Base-by-base conservation (phyloP, 257 asterid genomes). In the Solanum lycopersicoides region DNA sequence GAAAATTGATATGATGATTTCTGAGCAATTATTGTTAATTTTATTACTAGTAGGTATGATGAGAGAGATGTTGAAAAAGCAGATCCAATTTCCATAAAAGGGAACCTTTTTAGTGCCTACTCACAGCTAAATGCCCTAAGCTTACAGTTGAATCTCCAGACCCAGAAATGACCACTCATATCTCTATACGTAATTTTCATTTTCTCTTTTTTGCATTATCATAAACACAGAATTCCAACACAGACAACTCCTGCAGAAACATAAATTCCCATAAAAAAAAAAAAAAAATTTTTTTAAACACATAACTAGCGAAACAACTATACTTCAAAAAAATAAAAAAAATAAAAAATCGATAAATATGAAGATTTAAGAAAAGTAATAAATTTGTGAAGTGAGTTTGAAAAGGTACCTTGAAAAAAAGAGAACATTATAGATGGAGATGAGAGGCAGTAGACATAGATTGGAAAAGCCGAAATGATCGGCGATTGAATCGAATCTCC, bases 1-100 rank as follows among this genome's bases (percentile, higher is more conserved):
- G 65, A 93, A 91, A 92, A 93, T 91, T 88, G 90, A 89, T 88
- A 91, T 95, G 95, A 93, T 93, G 90, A 92, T 89, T 72, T 76
- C 91, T 73, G 80, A 79, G 68, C 83, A 69, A 25, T 35, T 35
- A 35, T 35, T 35, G 39, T 35, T 85, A 59, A 42, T 71, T 50
- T 35, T 84, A 60, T 86, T 89, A 53, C 63, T 53, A 39, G 2
- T 66, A 42, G 88, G 44, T 44, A 88, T 88, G 89, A 88, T 87
- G 90, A 89, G 90, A 89, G 90, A 35, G 4, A 89, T 84, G 90
- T 65, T 56, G 66, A 87, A 89, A 89, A 91, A 88, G 91, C 87
- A 91, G 91, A 91, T 90, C 92, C 92, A 88, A 87, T 92, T 92
- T 88, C 91, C 92, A 91, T 69, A 91, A 89, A 90, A 92, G 85